A percentile compares a stretch with the other conserved stretches of the same genome.
Evolutionary conservation across 2,329 filamentous ascomycete genomes (phyloP).

Genomic region (Lasiodiplodia gonubiensis): DNA sequence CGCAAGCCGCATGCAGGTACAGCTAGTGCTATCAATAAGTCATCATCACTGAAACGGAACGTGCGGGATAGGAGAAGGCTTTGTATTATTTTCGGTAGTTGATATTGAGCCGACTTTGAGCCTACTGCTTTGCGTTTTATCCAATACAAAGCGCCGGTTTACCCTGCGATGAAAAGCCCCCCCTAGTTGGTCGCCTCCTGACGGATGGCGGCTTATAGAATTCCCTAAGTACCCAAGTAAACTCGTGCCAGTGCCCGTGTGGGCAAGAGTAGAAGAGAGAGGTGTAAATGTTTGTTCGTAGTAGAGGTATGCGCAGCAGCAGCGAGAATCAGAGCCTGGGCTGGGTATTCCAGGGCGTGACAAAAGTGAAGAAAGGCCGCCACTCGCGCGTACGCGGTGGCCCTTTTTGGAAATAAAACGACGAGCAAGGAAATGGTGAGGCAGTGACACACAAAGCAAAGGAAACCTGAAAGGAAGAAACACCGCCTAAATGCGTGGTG

Average conservation of each 20-base stretch:
- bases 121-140: conserved; percentile 13
- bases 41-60: background rate
- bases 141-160: conserved; percentile 24
- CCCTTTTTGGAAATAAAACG: background rate
- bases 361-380: conserved; percentile 13
- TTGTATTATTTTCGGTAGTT: conserved; percentile 15
- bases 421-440: conserved; percentile 20
- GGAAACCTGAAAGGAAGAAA: conserved; percentile 16
- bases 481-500: conserved; percentile 28
- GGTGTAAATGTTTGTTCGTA: conserved; percentile 16
- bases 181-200: conserved; percentile 17
- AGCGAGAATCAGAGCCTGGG: conserved; percentile 21
- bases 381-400: conserved; percentile 8
- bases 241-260: conserved; percentile 21
- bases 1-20: conserved; percentile 20
- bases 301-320: conserved; percentile 22
- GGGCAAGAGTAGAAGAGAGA: conserved; percentile 22
- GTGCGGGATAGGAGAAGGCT: conserved; percentile 5
- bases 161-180: conserved; percentile 13
- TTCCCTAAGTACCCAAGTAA: conserved; percentile 22
- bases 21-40: background rate
- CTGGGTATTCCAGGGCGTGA: conserved; percentile 16
- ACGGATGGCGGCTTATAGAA: conserved; percentile 12
- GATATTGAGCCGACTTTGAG: conserved; percentile 12
- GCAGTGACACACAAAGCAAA: conserved; percentile 22